Evolutionary conservation across 176 grass and related monocot genomes (phyloP), one percentile per base, ranked within the genome.

Genomic region (sorghum (Sorghum bicolor)): DNA sequence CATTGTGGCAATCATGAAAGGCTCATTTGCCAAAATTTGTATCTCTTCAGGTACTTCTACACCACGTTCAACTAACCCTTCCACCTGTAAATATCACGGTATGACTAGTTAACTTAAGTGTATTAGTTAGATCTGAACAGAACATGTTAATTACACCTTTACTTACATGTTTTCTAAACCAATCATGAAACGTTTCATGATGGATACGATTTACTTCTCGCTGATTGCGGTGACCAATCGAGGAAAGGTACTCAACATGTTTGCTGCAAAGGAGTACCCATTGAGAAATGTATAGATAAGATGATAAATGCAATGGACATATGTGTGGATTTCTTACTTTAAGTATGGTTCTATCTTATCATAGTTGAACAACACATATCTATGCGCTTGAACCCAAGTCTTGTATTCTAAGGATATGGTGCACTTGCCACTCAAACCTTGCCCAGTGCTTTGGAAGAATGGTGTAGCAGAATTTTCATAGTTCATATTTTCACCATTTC

Each of bases 101-200:
- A n/a, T n/a, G n/a, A n/a, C n/a, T n/a, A n/a, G n/a, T n/a, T n/a
- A n/a, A n/a, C n/a, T n/a, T n/a, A n/a, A n/a, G n/a, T n/a, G n/a
- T n/a, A n/a, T n/a, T n/a, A n/a, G n/a, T n/a, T n/a, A n/a, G n/a
- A n/a, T n/a, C n/a, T n/a, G n/a, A n/a, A 14, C 37, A 28, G 14
- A 44, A 31, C 24, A 25, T n/a, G 32, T 16, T 15, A 37, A 22
- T 79, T 5, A 22, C 22, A 9, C 9, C 5, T 1, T n/a, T 12
- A 8, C 79, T 81, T 70, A 81, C 64, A 53, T 70, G 67, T 10
- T 71, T 39, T 82, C 50, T 58, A 60, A 71, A 58, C 79, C 79
- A 82, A 16, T 71, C 79, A 80, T 67, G 78, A 17, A 81, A 57
- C 13, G 3, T 69, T 68, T 70, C 44, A 81, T 50, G 63, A 34